Base-by-base conservation (phyloP, 169 alveolate species). In the Cyclospora cayetanensis region DNA sequence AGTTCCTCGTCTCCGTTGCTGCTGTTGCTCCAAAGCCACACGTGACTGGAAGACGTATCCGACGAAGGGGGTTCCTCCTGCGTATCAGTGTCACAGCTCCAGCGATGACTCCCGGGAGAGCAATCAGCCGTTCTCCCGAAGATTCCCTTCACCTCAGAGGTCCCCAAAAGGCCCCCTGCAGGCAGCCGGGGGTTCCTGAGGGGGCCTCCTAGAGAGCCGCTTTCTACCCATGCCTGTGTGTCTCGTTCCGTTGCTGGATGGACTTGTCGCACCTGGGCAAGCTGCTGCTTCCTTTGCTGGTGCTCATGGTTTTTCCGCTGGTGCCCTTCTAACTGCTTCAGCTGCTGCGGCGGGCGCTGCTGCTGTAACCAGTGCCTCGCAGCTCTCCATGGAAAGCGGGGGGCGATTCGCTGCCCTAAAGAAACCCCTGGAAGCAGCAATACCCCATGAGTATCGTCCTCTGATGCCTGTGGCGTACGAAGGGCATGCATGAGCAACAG, bases 1-100 rank as follows among this genome's bases (percentile, higher is more conserved):
- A 77, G 43, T 39, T 77, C 88, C 20, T 60, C 72, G 37, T 77
- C 88, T 39, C 50, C 88, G 88, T 46, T 77, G 88, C 52, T 50
- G 88, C 50, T 50, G 63, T n/a, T 50, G 2, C 63, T n/a, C 63
- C 63, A 50, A n/a, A n/a, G n/a, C n/a, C n/a, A n/a, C n/a, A n/a
- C n/a, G n/a, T n/a, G n/a, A n/a, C n/a, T n/a, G n/a, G n/a, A n/a
- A n/a, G n/a, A n/a, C n/a, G n/a, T n/a, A n/a, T n/a, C n/a, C n/a
- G n/a, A n/a, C n/a, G n/a, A n/a, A n/a, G n/a, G n/a, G n/a, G n/a
- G n/a, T n/a, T n/a, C n/a, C n/a, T n/a, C n/a, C n/a, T n/a, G n/a
- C n/a, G n/a, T n/a, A n/a, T n/a, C n/a, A n/a, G n/a, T n/a, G n/a
- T n/a, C n/a, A n/a, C n/a, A n/a, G n/a, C n/a, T n/a, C n/a, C n/a